Base-by-base conservation (phyloP, 371 early-diverging fungal genomes). In the Smittium mucronatum region DNA sequence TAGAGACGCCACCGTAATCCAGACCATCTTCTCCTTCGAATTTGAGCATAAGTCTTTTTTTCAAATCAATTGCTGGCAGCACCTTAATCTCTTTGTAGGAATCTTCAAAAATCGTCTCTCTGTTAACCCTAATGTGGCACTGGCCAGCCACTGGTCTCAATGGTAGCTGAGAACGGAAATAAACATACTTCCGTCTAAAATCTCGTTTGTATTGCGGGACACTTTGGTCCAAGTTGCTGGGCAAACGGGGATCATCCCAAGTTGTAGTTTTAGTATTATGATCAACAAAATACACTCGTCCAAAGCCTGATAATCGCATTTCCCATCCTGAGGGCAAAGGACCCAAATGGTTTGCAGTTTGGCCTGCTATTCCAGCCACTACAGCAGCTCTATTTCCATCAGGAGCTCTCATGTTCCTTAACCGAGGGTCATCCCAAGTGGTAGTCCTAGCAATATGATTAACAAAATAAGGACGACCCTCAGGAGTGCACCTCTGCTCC, bases 141-240 rank as follows among this genome's bases (percentile, higher is more conserved):
- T 92, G 92, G n/a, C 95, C 95, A 33, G 89, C 88, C n/a, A 88
- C 84, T 29, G 93, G 90, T 2, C 93, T 87, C 76, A 94, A 84
- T 5, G 89, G 88, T 30, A 93, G 91, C 75, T 97, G 96, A 36
- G 93, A 91, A 31, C 95, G 83, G 81, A 97, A 95, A 80, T 96
- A 95, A 64, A 93, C 91, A 71, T 93, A 82, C 75, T 97, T 97
- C 65, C 94, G 85, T 57, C 95, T 87, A 87, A 94, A 97, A 81
- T 97, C 97, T 47, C 96, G 89, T 83, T 96, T 97, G 82, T 97
- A 97, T 76, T 95, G 93, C 29, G 97, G 97, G 30, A 94, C 96
- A 69, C 89, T 90, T 75, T 89, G 89, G 76, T 95, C 97, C 33
- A 94, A 84, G 74, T 88, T 89, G 76, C 93, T 92, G 2, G 97